Percentiles rank a stretch among this genome's conserved stretches.
Evolutionary conservation across 2,329 filamentous ascomycete species (phyloP).

Genomic region (Ophiostoma quercus): DNA sequence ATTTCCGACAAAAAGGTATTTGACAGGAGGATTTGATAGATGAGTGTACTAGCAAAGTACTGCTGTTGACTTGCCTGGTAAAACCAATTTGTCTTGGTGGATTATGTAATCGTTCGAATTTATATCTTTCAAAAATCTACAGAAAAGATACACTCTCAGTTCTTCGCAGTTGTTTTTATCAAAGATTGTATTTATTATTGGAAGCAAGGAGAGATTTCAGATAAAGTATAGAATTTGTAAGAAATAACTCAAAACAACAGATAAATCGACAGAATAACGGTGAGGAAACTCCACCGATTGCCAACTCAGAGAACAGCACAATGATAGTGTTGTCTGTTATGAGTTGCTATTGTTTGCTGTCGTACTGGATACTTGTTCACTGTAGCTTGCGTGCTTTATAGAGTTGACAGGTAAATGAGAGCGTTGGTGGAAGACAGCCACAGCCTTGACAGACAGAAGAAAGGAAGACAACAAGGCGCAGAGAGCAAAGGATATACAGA

Average conservation of each 20-base stretch:
- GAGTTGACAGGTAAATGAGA: background rate
- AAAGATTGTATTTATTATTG: too few relatives aligned
- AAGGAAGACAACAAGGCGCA: background rate
- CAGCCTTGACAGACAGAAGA: background rate
- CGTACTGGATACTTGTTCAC: background rate
- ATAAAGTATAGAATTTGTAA: too few relatives aligned
- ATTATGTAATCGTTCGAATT: too few relatives aligned
- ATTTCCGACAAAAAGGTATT: too few relatives aligned
- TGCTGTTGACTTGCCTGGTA: too few relatives aligned
- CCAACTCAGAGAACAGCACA: background rate
- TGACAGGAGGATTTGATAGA: too few relatives aligned
- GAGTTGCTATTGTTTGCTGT: background rate
- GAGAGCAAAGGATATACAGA: background rate
- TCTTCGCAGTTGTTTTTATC: too few relatives aligned
- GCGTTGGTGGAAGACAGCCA: background rate
- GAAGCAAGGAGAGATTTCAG: too few relatives aligned
- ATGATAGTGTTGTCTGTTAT: background rate
- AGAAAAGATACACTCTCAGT: too few relatives aligned
- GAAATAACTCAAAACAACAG: background rate
- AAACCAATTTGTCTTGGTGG: too few relatives aligned
- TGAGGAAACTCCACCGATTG: background rate
- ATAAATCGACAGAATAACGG: background rate
- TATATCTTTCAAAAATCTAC: too few relatives aligned
- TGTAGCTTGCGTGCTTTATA: background rate
- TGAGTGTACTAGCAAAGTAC: too few relatives aligned